Conservation (phyloP, 2,329 filamentous ascomycete genomes). For the Amauroascus verrucosus region DNA sequence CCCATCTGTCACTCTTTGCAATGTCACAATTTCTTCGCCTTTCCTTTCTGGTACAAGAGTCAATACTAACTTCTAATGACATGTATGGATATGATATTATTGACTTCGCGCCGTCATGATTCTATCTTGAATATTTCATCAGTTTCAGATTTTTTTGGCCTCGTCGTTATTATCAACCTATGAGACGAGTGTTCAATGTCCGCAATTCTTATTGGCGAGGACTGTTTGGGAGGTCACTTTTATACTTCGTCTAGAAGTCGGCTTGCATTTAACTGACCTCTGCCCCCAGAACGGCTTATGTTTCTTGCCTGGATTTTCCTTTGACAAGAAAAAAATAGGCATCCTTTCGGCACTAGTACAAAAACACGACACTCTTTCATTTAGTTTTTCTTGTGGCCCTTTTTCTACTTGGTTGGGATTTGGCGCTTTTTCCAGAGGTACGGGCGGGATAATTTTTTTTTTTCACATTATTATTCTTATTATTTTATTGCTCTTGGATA, state of each 20-base stretch:
- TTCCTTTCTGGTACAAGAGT: neutral
- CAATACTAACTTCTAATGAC: slow-evolving; percentile 15
- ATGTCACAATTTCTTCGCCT: neutral
- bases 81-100: slow-evolving; percentile 16
- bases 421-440: neutral
- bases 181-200: neutral
- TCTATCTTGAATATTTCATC: slow-evolving; percentile 1
- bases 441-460: neutral
- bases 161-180: neutral
- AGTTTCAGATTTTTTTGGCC: neutral
- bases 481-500: neutral
- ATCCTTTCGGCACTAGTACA: neutral
- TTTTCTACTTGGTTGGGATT: neutral
- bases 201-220: neutral
- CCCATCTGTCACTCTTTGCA: neutral
- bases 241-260: neutral
- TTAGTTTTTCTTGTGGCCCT: neutral
- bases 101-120: slow-evolving; percentile 9
- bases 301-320: neutral
- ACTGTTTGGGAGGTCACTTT: neutral
- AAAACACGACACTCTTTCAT: neutral
- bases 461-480: neutral
- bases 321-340: neutral
- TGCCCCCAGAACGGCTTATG: neutral
- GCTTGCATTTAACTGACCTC: neutral